These are phyloP conservation scores for Cerrena zonata DNA, from an alignment of 1,284 basidiomycete species.

Conservation along the genomic window DNA sequence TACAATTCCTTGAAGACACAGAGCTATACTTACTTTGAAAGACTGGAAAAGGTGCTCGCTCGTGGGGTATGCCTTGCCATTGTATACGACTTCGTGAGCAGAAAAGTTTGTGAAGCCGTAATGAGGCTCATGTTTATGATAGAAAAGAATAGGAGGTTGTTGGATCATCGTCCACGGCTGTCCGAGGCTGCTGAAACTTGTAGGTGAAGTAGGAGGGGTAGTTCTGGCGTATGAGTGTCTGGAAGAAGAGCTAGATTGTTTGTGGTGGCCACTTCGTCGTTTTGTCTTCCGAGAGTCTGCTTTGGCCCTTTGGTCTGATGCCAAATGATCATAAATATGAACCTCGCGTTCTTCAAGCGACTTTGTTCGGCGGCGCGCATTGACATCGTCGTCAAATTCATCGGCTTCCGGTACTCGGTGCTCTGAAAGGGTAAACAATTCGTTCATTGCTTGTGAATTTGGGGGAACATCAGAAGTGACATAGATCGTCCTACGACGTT, in stretches of 20 bases:
- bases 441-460: conserved; percentile 8
- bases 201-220: conserved; percentile 3
- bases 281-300: not conserved
- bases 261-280: not conserved
- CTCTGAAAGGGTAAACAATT: conserved; percentile 8
- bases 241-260: not conserved
- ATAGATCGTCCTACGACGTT: conserved; percentile 40
- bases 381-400: not conserved
- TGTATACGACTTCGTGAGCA: conserved; percentile 48
- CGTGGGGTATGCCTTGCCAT: conserved; percentile 57
- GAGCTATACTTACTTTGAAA: conserved; percentile 44
- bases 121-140: conserved; percentile 53
- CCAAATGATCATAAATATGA: not conserved
- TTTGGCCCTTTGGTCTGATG: not conserved
- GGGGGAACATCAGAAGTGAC: conserved; percentile 39
- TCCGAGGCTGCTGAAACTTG: not conserved
- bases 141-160: conserved; percentile 41
- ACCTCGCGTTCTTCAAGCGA: conserved; percentile 7
- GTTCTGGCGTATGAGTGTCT: not conserved
- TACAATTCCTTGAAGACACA: not conserved
- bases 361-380: conserved; percentile 3
- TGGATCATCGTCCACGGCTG: conserved; percentile 3
- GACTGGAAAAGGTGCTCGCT: conserved; percentile 68
- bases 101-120: conserved; percentile 71
- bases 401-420: conserved; percentile 1